Conservation (phyloP, 371 early-diverging fungal species). For the Syncephalastrum racemosum region DNA sequence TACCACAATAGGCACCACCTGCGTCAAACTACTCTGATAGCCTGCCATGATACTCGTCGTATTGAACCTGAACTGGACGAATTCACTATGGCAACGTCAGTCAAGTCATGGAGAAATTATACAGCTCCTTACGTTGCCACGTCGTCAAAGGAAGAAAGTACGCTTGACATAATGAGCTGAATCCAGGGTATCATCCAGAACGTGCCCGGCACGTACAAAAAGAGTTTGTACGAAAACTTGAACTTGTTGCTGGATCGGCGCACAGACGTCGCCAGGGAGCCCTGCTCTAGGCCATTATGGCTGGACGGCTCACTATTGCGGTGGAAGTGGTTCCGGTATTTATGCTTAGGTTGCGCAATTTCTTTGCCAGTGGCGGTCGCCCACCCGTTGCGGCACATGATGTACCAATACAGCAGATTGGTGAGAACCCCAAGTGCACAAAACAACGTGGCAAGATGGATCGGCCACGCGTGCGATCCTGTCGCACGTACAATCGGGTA, state of each 20-base stretch:
- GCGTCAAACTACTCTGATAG: constrained; percentile 57
- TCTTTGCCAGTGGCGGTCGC: constrained; percentile 37
- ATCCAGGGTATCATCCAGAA: constrained; percentile 50
- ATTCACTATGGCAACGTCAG: constrained; percentile 45
- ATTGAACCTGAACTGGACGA: constrained; percentile 43
- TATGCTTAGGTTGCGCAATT: constrained; percentile 16
- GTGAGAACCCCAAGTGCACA: constrained; percentile 32
- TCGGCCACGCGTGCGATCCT: constrained; percentile 23
- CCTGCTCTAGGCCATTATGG: constrained; percentile 4
- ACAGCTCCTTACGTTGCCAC: constrained; percentile 38
- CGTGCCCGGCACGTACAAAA: constrained; percentile 37
- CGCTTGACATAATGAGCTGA: constrained; percentile 46
- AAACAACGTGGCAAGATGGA: constrained; percentile 37
- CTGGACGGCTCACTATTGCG: constrained; percentile 7
- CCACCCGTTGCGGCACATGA: constrained; percentile 38
- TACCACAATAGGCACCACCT: constrained; percentile 51
- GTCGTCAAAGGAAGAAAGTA: constrained; percentile 46
- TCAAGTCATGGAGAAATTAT: constrained; percentile 30
- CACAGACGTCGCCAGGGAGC: constrained; percentile 3
- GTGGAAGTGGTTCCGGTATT: constrained; percentile 13
- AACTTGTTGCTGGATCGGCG: constrained; percentile 8
- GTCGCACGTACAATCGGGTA: constrained; percentile 37
- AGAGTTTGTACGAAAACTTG: constrained; percentile 24
- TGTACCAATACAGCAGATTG: constrained; percentile 32
- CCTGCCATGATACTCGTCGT: constrained; percentile 45